Evolutionary conservation across 306 rosid species (phyloP), one percentile per base, ranked within the genome.

Genomic region (Trifolium subterraneum): DNA sequence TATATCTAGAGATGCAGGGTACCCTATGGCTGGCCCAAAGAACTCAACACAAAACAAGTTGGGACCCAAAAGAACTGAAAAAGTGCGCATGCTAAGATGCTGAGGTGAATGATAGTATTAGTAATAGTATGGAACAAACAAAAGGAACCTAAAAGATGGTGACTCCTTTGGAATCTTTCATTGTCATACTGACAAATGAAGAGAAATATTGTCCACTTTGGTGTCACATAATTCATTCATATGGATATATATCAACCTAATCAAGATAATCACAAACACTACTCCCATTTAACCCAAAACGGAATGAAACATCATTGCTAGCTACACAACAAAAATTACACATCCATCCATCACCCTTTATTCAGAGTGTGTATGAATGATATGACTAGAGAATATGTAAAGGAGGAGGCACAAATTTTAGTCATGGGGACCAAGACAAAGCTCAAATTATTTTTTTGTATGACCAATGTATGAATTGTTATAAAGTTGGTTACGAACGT

Each of bases 111-210:
- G 78, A 81, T 79, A 36, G 25, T 22, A 22, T 2, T 22, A 1
- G n/a, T 2, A 22, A 22, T 22, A 22, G 47, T 68, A 72, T 70
- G 76, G 76, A 83, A 76, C 29, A 71, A 71, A 72, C 73, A 83
- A 60, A 84, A 71, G 83, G 81, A 79, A 75, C 81, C 78, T 60
- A 7, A 71, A 16, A 74, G 80, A 80, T 73, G 65, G 80, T 11
- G 70, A 77, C 72, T 63, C 44, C 55, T 79, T 71, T 45, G 80
- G 87, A 74, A 80, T 84, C 78, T 76, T 45, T 63, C 68, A 75
- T 12, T 65, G 72, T 66, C 38, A 23, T 23, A 50, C 56, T 59
- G 42, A 68, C 35, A 45, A n/a, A 44, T 69, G 70, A 68, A 52
- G 60, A 62, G 55, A 72, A 72, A 50, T 54, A 12, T 52, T 45